phyloP scores from a whole-genome alignment of 306 rosid species.

The Abrus pulchellus region DNA sequence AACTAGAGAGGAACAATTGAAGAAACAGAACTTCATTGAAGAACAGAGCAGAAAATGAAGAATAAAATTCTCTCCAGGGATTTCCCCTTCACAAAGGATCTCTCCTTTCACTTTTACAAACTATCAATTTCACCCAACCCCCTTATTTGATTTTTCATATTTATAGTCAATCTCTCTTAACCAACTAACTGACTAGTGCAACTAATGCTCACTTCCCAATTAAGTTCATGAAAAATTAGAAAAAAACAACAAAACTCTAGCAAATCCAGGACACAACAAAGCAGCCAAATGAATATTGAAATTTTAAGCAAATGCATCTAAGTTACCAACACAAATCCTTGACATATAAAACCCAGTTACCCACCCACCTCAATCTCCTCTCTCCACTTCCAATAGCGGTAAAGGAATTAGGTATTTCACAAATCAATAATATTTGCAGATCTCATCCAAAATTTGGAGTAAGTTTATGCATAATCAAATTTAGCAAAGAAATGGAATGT shows the following conservation, averaged over 20 bases:
- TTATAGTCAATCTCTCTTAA: no score
- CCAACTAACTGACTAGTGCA: no score
- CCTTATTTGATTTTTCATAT: no score
- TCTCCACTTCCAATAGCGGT: neutral
- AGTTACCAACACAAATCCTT: constrained; percentile 33
- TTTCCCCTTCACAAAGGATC: no score
- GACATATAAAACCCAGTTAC: constrained; percentile 1
- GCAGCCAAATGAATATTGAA: constrained; percentile 34
- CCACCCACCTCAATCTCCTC: constrained; percentile 14
- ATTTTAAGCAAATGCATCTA: constrained; percentile 17
- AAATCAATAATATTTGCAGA: constrained; percentile 20
- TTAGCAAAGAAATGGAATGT: constrained; percentile 37
- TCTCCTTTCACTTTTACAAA: no score
- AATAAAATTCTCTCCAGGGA: no score
- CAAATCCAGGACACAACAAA: constrained; percentile 28
- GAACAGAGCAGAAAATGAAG: no score
- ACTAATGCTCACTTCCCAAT: constrained; percentile 16
- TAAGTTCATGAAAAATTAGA: constrained; percentile 17
- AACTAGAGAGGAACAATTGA: no score
- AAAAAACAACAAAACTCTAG: neutral
- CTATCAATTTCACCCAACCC: no score
- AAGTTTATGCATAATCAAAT: constrained; percentile 9
- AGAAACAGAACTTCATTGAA: no score
- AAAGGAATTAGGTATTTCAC: constrained; percentile 23
- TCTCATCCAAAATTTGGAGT: constrained; percentile 16